Percentiles rank a stretch among this genome's conserved stretches.
Conservation (phyloP, 129 eudicot species). For the Tagetes erecta region DNA sequence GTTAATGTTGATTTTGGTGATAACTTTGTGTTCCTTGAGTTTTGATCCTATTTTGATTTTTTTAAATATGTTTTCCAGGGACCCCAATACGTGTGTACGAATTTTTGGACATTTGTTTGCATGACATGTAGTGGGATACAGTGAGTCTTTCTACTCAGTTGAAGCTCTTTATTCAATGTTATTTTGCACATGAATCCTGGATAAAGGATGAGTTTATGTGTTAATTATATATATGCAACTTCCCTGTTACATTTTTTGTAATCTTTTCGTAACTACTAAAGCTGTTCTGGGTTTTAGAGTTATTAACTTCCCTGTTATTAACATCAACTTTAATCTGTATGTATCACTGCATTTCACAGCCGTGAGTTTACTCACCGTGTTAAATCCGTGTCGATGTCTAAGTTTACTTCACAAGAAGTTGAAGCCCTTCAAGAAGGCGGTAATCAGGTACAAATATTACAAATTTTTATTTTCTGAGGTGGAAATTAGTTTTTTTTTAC, state of each 20-base stretch:
- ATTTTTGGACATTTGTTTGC: conserved; percentile 91
- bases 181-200: conserved; percentile 19
- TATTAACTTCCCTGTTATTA: no score
- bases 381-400: conserved; percentile 94
- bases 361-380: conserved; percentile 99
- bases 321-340: neutral
- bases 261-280: neutral
- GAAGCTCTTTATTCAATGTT: conserved; percentile 4
- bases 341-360: conserved; percentile 41
- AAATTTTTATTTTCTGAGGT: conserved; percentile 4
- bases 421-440: conserved; percentile 94
- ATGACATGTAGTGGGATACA: conserved; percentile 92
- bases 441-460: conserved; percentile 60
- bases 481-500: conserved; percentile 28
- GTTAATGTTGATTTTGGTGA: neutral
- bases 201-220: neutral
- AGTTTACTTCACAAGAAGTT: conserved; percentile 91
- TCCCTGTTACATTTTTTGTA: neutral
- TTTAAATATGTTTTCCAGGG: conserved; percentile 52
- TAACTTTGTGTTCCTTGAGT: neutral
- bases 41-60: conserved; percentile 8
- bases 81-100: conserved; percentile 94
- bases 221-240: neutral
- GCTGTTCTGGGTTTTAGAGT: neutral
- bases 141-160: conserved; percentile 47